A percentile compares a stretch with the other conserved stretches of the same genome.
Evolutionary conservation across 306 rosid species (phyloP).

Genomic region (Cucumis hystrix): DNA sequence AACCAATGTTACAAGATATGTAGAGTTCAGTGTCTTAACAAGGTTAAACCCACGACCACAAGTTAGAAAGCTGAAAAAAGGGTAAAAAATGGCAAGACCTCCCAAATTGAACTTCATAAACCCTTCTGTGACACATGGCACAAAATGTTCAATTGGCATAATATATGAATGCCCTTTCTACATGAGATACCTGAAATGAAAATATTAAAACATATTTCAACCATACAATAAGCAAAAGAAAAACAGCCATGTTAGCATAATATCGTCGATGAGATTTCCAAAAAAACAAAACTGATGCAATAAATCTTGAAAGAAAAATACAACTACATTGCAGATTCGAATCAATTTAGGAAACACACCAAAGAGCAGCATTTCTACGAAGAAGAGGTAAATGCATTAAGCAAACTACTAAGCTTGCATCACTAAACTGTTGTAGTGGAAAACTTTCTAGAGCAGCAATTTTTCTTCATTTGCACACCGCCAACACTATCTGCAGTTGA

Average conservation of each 20-base stretch:
- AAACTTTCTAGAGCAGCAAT: not conserved
- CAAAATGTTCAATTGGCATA: not conserved
- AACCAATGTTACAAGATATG: too few relatives aligned
- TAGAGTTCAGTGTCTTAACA: too few relatives aligned
- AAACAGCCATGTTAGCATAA: not conserved
- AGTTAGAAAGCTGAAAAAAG: too few relatives aligned
- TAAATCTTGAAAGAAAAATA: not conserved
- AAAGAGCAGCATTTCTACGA: not conserved
- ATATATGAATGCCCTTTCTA: not conserved
- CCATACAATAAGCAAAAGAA: not conserved
- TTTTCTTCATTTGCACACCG: not conserved
- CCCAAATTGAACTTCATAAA: not conserved
- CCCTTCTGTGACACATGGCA: not conserved
- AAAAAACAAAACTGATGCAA: not conserved
- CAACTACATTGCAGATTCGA: not conserved
- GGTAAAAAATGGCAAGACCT: too few relatives aligned
- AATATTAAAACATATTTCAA: not conserved
- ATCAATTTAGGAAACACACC: not conserved
- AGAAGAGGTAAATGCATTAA: not conserved
- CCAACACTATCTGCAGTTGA: not conserved
- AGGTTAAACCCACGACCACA: too few relatives aligned
- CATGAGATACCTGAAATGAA: not conserved
- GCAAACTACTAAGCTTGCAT: not conserved
- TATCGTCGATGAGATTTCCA: not conserved
- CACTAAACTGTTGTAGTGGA: constrained; percentile 2